A percentile compares a stretch with the other conserved stretches of the same genome.
Conservation (phyloP, 1,284 basidiomycete genomes). For the Anthracocystis panici-leucophaei region DNA sequence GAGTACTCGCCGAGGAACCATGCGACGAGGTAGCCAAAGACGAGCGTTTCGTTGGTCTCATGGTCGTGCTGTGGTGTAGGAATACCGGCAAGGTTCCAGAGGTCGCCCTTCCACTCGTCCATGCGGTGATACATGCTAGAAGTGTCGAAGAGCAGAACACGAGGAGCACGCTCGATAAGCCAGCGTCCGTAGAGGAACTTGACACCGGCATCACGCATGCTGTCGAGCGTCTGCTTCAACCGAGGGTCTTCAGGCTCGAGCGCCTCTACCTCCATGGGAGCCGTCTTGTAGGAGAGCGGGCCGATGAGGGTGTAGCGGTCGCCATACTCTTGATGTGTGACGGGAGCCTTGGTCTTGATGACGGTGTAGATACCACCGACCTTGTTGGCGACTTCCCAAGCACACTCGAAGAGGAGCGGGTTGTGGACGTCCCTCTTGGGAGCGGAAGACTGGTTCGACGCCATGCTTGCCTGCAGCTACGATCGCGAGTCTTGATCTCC, state of each 20-base stretch:
- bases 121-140: constrained; percentile 85
- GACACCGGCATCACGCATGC: constrained; percentile 77
- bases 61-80: constrained; percentile 94
- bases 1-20: constrained; percentile 99
- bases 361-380: constrained; percentile 99
- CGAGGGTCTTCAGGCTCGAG: constrained; percentile 77
- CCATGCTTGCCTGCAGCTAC: constrained; percentile 22
- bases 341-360: constrained; percentile 98
- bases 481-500: background rate
- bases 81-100: constrained; percentile 98
- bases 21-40: constrained; percentile 98
- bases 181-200: constrained; percentile 95
- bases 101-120: constrained; percentile 97
- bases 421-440: constrained; percentile 61
- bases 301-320: constrained; percentile 90
- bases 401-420: constrained; percentile 65
- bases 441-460: constrained; percentile 11
- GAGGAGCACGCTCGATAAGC: constrained; percentile 95
- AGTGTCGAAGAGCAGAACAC: constrained; percentile 94
- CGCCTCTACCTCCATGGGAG: constrained; percentile 97
- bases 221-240: constrained; percentile 60
- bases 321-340: constrained; percentile 81
- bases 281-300: constrained; percentile 93
- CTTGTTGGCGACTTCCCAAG: constrained; percentile 69
- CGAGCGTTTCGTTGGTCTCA: constrained; percentile 98